Conservation (phyloP, 1,139 yeast genomes). For the Chernovozyma aurita region DNA sequence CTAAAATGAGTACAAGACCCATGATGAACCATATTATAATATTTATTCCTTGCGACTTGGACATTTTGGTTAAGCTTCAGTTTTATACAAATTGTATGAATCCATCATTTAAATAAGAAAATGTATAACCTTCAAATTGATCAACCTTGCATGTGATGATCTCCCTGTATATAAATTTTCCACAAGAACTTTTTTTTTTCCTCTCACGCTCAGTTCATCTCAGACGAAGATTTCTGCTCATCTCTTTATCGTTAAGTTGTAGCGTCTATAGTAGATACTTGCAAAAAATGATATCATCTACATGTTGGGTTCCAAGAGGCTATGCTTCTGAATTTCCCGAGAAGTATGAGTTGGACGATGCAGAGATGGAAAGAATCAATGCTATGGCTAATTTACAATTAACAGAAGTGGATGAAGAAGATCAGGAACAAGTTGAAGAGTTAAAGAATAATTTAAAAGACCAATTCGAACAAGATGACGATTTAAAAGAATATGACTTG, state of each 20-base stretch:
- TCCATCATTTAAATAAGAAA: too few species aligned
- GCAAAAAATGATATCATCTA: conserved; percentile 82
- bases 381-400: conserved; percentile 81
- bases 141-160: too few species aligned
- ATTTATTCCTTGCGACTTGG: too few species aligned
- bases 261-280: too few species aligned
- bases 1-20: too few species aligned
- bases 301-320: conserved; percentile 96
- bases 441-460: conserved; percentile 23
- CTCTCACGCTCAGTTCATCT: background rate
- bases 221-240: background rate
- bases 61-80: too few species aligned
- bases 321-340: conserved; percentile 91
- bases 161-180: too few species aligned
- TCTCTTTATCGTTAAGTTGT: too few species aligned
- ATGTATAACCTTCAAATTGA: too few species aligned
- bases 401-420: conserved; percentile 47
- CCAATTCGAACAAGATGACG: conserved; percentile 69
- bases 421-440: conserved; percentile 15
- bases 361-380: conserved; percentile 86
- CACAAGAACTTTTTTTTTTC: too few species aligned
- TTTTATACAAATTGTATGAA: too few species aligned
- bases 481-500: conserved; percentile 80
- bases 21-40: too few species aligned
- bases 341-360: conserved; percentile 83